These are phyloP conservation scores for Monosporascus sp. DNA, from an alignment of 2,329 filamentous ascomycete genomes.

Conservation along the genomic window DNA sequence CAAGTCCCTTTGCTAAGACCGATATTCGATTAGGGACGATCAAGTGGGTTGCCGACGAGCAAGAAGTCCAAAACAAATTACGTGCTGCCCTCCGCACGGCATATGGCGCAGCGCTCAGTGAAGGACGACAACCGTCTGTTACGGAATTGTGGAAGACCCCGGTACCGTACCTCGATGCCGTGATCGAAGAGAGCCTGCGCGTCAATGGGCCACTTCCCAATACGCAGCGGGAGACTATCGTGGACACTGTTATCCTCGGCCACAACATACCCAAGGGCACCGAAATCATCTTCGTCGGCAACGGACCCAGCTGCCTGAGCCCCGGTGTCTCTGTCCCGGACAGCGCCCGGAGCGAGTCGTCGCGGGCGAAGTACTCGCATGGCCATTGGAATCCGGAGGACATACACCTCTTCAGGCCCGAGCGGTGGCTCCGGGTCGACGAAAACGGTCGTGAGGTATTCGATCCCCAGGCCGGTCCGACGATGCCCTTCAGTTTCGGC, in stretches of 20 bases:
- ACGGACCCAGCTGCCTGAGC: conserved; percentile 41
- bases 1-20: no score
- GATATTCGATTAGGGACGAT: conserved; percentile 8
- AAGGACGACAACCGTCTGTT: conserved; percentile 9
- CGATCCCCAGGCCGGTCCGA: conserved; percentile 11
- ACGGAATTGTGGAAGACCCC: conserved; percentile 9
- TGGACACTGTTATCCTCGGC: conserved; percentile 61
- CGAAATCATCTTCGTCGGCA: conserved; percentile 41
- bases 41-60: conserved; percentile 12
- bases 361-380: conserved; percentile 47
- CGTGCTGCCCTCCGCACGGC: conserved; percentile 8
- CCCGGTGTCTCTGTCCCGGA: conserved; percentile 40
- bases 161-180: conserved; percentile 72
- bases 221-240: conserved; percentile 60
- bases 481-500: conserved; percentile 14
- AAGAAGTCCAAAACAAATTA: conserved; percentile 7
- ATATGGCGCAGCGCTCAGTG: conserved; percentile 4
- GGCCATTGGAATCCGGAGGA: conserved; percentile 54
- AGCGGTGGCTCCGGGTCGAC: conserved; percentile 14
- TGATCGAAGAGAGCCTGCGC: conserved; percentile 73
- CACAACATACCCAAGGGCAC: conserved; percentile 67
- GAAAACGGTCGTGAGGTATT: conserved; percentile 7
- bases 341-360: conserved; percentile 43
- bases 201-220: conserved; percentile 66
- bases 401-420: conserved; percentile 32